A percentile compares a stretch with the other conserved stretches of the same genome.
Evolutionary conservation across 2,329 filamentous ascomycete species (phyloP).

Genomic region (Arthrobotrys entomopaga): DNA sequence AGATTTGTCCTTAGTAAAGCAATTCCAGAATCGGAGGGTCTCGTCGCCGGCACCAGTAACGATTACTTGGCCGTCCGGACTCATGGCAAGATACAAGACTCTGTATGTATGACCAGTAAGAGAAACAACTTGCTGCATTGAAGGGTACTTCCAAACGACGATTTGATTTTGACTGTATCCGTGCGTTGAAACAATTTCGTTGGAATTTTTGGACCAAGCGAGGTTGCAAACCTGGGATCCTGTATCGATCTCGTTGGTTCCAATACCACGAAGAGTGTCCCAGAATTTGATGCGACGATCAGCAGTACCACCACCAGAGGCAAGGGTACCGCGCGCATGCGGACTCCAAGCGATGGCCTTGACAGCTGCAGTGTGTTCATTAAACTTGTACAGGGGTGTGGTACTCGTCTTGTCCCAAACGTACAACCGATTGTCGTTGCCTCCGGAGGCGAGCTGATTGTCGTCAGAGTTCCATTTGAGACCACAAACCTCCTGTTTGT

Average conservation of each 20-base stretch:
- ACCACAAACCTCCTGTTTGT: constrained; percentile 98
- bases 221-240: constrained; percentile 99
- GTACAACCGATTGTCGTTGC: constrained; percentile 98
- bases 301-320: constrained; percentile 93
- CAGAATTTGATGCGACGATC: constrained; percentile 98
- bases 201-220: constrained; percentile 96
- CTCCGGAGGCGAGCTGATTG: constrained; percentile 90
- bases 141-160: constrained; percentile 98
- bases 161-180: constrained; percentile 99
- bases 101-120: constrained; percentile 96
- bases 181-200: constrained; percentile 96
- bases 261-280: constrained; percentile 85
- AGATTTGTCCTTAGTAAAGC: constrained; percentile 78
- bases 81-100: constrained; percentile 96
- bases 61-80: constrained; percentile 89
- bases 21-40: constrained; percentile 95
- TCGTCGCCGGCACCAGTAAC: constrained; percentile 97
- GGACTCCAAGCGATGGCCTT: constrained; percentile 99
- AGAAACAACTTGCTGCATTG: constrained; percentile 95
- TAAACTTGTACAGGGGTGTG: constrained; percentile 90
- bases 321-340: constrained; percentile 92
- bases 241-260: constrained; percentile 90
- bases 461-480: constrained; percentile 97
- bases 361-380: constrained; percentile 92
- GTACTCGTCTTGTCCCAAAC: constrained; percentile 98